Base-by-base conservation (phyloP, 2,329 filamentous ascomycete species). In the Apiospora rasikravindrae region DNA sequence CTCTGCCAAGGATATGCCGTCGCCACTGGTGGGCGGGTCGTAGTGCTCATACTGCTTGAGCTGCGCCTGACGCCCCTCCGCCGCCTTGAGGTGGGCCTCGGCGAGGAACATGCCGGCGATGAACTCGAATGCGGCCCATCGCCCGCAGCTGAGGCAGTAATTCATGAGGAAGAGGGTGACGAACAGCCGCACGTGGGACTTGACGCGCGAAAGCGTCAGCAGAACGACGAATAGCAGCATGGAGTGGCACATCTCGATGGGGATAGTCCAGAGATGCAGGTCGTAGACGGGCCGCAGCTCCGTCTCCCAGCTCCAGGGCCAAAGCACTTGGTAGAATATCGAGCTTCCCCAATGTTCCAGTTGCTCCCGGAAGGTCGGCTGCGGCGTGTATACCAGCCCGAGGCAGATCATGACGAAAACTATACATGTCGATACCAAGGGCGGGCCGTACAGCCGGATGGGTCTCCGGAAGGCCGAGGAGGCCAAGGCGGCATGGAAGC, bases 221-320 rank as follows among this genome's bases (percentile, higher is more conserved):
- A 86, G 72, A 26, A 83, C 75, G n/a, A 83, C 73, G 71, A 86
- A 86, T 8, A 86, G 75, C 29, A 85, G 75, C 81, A 86, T 81
- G 11, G 85, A 86, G 75, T 85, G 82, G 37, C 80, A 82, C 70
- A 86, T 84, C 71, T 87, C 85, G 71, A 86, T 81, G 0, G 86
- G 84, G 24, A 87, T 85, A 1, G 85, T 86, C 86, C 85, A 87
- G 22, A 87, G 78, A 70, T 86, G 84, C 11, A 83, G 77, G 72
- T 86, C 83, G 73, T 85, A 86, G 7, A 71, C 73, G 6, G 75
- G 73, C 2, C 71, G 69, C 57, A 78, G 79, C 29, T 75, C 76
- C 2, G 72, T 71, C 24, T 81, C 78, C 77, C 77, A 80, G n/a
- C 73, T 71, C 79, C 79, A 81, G 8, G 77, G 77, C 44, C 76